A percentile compares a stretch with the other conserved stretches of the same genome.
phyloP scores from a whole-genome alignment of 2,329 filamentous ascomycete species.

The Rhynchosporium agropyri region DNA sequence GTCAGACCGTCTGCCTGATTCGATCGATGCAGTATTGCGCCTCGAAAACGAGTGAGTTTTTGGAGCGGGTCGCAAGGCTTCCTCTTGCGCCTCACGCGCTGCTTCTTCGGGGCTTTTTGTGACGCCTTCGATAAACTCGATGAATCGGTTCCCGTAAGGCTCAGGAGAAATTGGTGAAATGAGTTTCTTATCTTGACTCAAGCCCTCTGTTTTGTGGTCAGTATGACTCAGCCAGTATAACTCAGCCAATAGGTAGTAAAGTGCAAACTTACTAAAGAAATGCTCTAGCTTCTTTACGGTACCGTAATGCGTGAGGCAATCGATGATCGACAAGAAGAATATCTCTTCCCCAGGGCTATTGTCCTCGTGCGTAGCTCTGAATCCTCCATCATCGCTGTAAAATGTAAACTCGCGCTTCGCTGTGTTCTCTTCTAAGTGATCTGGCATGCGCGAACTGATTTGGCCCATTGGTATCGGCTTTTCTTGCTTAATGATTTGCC shows the following conservation, averaged over 20 bases:
- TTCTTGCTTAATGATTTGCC: slow-evolving; percentile 90
- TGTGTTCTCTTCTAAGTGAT: slow-evolving; percentile 77
- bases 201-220: slow-evolving; percentile 59
- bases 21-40: slow-evolving; percentile 31
- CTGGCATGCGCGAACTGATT: slow-evolving; percentile 82
- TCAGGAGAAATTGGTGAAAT: slow-evolving; percentile 92
- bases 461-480: slow-evolving; percentile 91
- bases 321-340: slow-evolving; percentile 97
- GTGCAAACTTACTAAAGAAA: slow-evolving; percentile 68
- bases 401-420: slow-evolving; percentile 76
- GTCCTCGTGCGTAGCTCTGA: slow-evolving; percentile 90
- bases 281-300: slow-evolving; percentile 93
- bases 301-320: slow-evolving; percentile 95
- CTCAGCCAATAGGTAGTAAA: neutral
- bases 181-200: slow-evolving; percentile 79
- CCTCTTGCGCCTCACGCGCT: slow-evolving; percentile 56
- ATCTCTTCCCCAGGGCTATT: slow-evolving; percentile 84
- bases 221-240: slow-evolving; percentile 14
- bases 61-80: slow-evolving; percentile 26
- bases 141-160: slow-evolving; percentile 90
- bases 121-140: slow-evolving; percentile 86
- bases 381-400: slow-evolving; percentile 91
- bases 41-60: slow-evolving; percentile 37
- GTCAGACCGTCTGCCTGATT: slow-evolving; percentile 34
- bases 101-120: slow-evolving; percentile 90